These are phyloP conservation scores for Boletus fagicola DNA, from an alignment of 768 basidiomycete species.

Conservation along the genomic window DNA sequence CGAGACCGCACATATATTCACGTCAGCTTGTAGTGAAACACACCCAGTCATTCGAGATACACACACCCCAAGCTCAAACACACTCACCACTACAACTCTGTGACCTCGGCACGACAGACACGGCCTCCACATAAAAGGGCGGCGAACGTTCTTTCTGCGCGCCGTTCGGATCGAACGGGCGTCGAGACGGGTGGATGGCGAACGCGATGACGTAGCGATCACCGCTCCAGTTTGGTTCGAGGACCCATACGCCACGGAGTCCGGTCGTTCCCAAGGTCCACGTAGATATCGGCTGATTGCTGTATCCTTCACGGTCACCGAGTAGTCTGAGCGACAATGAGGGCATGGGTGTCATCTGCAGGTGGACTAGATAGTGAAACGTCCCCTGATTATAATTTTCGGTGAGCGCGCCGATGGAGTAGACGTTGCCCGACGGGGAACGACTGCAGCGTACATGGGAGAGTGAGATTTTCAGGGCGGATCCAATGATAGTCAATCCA, in stretches of 20 bases:
- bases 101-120: background rate
- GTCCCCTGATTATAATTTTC: constrained; percentile 39
- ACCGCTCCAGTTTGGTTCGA: background rate
- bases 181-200: background rate
- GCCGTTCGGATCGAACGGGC: background rate
- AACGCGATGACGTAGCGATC: background rate
- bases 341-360: background rate
- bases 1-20: constrained; percentile 40
- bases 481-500: no score
- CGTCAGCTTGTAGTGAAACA: background rate
- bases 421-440: no score
- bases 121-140: background rate
- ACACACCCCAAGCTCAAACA: background rate
- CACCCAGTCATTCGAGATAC: background rate
- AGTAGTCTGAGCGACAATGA: background rate
- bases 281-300: background rate
- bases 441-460: no score
- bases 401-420: background rate
- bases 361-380: constrained; percentile 39
- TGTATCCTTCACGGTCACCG: rapidly evolving
- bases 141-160: background rate
- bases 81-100: background rate
- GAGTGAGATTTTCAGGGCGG: no score
- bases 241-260: background rate
- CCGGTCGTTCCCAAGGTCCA: background rate